Evolutionary conservation across 257 asterid genomes (phyloP), one percentile per base, ranked within the genome.

Genomic region (Solanum pimpinellifolium): DNA sequence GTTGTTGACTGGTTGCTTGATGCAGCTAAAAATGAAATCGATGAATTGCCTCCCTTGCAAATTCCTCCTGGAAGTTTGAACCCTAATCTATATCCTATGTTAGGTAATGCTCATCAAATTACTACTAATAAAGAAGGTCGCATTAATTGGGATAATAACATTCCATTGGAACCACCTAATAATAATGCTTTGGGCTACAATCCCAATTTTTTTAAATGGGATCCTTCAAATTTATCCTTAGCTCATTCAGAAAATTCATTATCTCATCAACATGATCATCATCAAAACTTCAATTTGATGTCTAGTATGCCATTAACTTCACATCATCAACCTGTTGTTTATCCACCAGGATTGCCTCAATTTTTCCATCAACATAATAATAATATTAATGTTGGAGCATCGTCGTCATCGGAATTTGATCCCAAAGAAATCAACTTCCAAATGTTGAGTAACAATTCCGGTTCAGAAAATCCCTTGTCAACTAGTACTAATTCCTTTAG

Each of bases 1-100:
- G 98, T 92, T 21, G 98, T 95, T 12, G 98, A 95, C 73, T 95
- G 98, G 98, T 89, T 95, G 25, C 96, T 95, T 81, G 86, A 94
- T 52, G 97, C 88, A 5, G 98, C 98, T 0, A 95, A 94, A 88
- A 62, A 88, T 35, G 98, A 95, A 52, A 95, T 95, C 5, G 95
- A 95, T 31, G 96, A 93, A 80, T 70, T 95, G 9, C 98, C 98
- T 4, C 98, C 98, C 0, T 92, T 95, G 9, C 95, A 92, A 75
- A 90, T 92, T 88, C 96, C 97, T 7, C 95, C 89, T 0, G 98
- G 93, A 4, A 88, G 80, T 52, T 90, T 92, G 44, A 16, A 39
- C 65, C 92, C 88, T 9, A 85, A 76, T 87, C 70, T 90, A 47
- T 92, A 92, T 15, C 91, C 93, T 20, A 70, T 84, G 66, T 76